phyloP scores from a whole-genome alignment of 2,329 filamentous ascomycete genomes.

The Calonectria fujianensis region DNA sequence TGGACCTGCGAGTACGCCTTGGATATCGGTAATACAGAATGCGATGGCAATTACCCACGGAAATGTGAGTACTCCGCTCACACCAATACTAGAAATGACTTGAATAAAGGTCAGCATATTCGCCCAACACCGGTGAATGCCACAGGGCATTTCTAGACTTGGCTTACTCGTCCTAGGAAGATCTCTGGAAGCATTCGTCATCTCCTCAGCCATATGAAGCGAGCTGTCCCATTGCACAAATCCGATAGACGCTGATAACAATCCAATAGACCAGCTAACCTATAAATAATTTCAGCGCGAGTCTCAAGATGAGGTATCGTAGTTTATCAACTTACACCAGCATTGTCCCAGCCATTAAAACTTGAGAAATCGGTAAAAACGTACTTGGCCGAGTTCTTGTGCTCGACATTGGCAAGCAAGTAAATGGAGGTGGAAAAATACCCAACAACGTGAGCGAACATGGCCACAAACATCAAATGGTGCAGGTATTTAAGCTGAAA shows the following conservation, averaged over 20 bases:
- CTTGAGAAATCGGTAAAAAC: constrained; percentile 31
- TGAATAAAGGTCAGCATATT: neutral
- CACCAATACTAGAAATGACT: constrained; percentile 32
- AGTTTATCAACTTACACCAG: neutral
- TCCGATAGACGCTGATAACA: constrained; percentile 22
- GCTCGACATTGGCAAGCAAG: constrained; percentile 4
- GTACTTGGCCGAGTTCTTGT: constrained; percentile 24
- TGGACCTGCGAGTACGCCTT: constrained; percentile 20
- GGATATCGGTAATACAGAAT: constrained; percentile 34
- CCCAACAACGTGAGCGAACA: constrained; percentile 23
- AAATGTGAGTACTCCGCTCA: constrained; percentile 26
- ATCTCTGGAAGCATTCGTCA: constrained; percentile 30
- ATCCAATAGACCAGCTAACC: constrained; percentile 35
- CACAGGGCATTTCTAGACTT: neutral
- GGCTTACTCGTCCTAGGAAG: constrained; percentile 29
- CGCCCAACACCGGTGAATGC: neutral
- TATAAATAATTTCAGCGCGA: neutral
- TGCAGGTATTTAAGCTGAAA: constrained; percentile 24
- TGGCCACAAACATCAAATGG: constrained; percentile 17
- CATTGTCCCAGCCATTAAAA: constrained; percentile 27
- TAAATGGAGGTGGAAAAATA: constrained; percentile 27
- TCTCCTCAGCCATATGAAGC: constrained; percentile 35
- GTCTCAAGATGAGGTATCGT: neutral
- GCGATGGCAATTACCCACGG: constrained; percentile 35
- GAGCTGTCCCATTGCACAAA: constrained; percentile 37